Percentiles rank a stretch among this genome's conserved stretches.
Evolutionary conservation across 2,329 filamentous ascomycete species (phyloP).

Genomic region (Biscogniauxia sp.): DNA sequence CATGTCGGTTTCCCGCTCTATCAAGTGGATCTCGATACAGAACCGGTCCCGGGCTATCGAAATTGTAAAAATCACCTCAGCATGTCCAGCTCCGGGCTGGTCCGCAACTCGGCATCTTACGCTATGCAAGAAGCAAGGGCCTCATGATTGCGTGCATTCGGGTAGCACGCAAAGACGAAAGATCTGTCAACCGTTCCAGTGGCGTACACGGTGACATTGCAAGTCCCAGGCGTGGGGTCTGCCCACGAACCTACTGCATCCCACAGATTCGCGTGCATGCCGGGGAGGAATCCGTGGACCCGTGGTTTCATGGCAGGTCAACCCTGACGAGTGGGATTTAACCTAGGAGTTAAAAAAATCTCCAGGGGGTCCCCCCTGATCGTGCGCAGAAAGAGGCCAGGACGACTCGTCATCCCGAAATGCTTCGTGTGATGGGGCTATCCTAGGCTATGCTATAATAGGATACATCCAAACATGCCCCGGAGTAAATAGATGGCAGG

Average conservation of each 20-base stretch:
- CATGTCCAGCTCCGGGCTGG: conserved; percentile 11
- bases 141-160: conserved; percentile 15
- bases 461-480: not conserved
- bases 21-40: not conserved
- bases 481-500: not conserved
- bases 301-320: conserved; percentile 22
- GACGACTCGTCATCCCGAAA: not conserved
- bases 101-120: conserved; percentile 11
- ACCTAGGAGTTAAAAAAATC: conserved; percentile 14
- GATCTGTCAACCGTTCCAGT: conserved; percentile 13
- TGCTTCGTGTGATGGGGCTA: not conserved
- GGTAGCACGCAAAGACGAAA: conserved; percentile 15
- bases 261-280: conserved; percentile 16
- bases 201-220: conserved; percentile 13
- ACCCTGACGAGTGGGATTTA: conserved; percentile 16
- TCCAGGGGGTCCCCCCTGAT: conserved; percentile 5
- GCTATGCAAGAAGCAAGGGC: conserved; percentile 23
- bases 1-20: too few relatives aligned
- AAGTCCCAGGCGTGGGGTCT: conserved; percentile 1
- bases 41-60: not conserved
- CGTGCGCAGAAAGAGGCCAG: conserved; percentile 2
- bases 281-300: conserved; percentile 17
- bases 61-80: conserved; percentile 17
- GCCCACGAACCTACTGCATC: conserved; percentile 13
- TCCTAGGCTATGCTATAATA: not conserved